A percentile compares a stretch with the other conserved stretches of the same genome.
These are phyloP conservation scores for Aspergillus neoniger DNA, from an alignment of 2,329 filamentous ascomycete species.

Conservation along the genomic window DNA sequence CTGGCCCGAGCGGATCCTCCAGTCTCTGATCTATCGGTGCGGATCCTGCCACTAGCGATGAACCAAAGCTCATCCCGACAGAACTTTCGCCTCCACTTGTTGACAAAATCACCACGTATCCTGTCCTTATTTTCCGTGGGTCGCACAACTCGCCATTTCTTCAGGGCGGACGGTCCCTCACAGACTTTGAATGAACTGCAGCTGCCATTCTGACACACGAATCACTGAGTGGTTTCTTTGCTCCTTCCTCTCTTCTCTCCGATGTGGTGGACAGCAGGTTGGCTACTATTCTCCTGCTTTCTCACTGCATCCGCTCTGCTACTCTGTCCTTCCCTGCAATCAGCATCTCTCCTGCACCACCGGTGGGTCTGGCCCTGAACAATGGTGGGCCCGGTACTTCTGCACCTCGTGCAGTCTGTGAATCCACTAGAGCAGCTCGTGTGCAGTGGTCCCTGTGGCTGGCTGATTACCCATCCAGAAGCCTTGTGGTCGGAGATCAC, in stretches of 20 bases:
- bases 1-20: background rate
- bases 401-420: background rate
- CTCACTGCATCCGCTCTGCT: background rate
- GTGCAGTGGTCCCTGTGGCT: background rate
- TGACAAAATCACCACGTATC: background rate
- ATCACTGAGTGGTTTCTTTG: too few relatives aligned
- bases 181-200: background rate
- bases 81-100: background rate
- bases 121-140: background rate
- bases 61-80: background rate
- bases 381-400: background rate
- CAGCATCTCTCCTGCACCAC: background rate
- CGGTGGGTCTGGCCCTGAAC: background rate
- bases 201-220: background rate
- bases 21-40: background rate
- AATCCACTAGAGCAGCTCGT: background rate
- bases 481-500: background rate
- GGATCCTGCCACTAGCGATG: background rate
- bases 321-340: too few relatives aligned
- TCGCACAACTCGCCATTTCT: background rate
- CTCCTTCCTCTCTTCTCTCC: too few relatives aligned
- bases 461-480: background rate
- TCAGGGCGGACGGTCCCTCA: constrained; percentile 1
- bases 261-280: too few relatives aligned
- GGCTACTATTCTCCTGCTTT: background rate